A percentile compares a stretch with the other conserved stretches of the same genome.
phyloP scores from a whole-genome alignment of 805 yeast species.

The Myxozyma lipomycoides region DNA sequence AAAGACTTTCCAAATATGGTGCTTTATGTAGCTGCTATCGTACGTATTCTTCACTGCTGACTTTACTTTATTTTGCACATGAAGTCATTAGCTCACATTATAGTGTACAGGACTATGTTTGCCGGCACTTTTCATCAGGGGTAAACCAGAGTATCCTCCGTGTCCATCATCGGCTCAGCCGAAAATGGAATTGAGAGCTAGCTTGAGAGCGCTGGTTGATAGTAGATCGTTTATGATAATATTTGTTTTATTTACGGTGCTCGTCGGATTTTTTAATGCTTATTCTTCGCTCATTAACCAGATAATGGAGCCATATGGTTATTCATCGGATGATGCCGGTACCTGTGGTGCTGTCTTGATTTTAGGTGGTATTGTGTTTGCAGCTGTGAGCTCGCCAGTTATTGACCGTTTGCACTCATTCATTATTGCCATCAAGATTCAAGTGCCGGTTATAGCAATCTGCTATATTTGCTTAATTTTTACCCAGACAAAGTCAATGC shows the following conservation, averaged over 20 bases:
- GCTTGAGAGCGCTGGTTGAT: constrained; percentile 25
- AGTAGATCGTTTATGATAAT: constrained; percentile 23
- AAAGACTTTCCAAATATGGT: constrained; percentile 28
- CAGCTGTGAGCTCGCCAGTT: constrained; percentile 35
- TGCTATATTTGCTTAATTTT: constrained; percentile 35
- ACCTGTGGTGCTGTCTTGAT: constrained; percentile 36
- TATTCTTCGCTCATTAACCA: constrained; percentile 35
- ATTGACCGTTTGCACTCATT: constrained; percentile 33
- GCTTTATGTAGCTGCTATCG: neutral
- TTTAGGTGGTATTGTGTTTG: constrained; percentile 34
- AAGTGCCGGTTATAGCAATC: constrained; percentile 34
- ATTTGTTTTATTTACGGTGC: constrained; percentile 30
- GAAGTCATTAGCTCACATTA: neutral
- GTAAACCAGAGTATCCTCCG: constrained; percentile 33
- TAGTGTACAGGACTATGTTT: constrained; percentile 19
- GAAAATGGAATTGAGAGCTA: constrained; percentile 30
- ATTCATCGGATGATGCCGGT: constrained; percentile 37
- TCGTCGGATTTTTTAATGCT: constrained; percentile 38
- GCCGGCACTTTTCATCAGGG: constrained; percentile 29
- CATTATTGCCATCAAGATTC: constrained; percentile 26
- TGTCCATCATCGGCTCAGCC: constrained; percentile 35
- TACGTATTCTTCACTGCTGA: constrained; percentile 21
- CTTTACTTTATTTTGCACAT: neutral
- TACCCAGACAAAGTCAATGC: constrained; percentile 31
- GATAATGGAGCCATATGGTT: constrained; percentile 37